A percentile compares a stretch with the other conserved stretches of the same genome.
Conservation (phyloP, 75 land plant genomes). For the Cunninghamia lanceolata region DNA sequence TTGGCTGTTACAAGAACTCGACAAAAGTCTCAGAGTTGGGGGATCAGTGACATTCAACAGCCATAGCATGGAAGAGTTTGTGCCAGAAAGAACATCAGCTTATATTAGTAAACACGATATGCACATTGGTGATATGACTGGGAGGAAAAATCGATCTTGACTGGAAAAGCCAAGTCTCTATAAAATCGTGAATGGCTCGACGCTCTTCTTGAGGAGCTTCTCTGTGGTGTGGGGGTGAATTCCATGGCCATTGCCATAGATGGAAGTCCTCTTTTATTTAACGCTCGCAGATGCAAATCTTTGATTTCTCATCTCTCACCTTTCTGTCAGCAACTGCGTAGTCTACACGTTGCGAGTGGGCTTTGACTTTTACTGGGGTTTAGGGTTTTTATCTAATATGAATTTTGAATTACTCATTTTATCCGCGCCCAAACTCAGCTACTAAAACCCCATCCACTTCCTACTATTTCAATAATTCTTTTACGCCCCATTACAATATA, state of each 20-base stretch:
- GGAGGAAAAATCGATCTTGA: conserved; percentile 33
- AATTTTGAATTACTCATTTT: too few species aligned
- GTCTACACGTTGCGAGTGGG: too few species aligned
- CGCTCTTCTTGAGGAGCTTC: conserved; percentile 26
- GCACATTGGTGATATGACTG: conserved; percentile 54
- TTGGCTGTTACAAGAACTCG: neutral
- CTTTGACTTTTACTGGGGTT: too few species aligned
- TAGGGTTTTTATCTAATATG: too few species aligned
- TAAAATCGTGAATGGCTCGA: conserved; percentile 63
- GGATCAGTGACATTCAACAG: conserved; percentile 57
- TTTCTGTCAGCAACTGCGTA: neutral
- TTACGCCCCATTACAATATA: too few species aligned
- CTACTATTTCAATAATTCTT: too few species aligned
- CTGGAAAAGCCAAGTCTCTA: conserved; percentile 71
- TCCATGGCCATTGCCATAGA: neutral
- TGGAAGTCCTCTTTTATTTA: too few species aligned
- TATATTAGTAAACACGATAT: conserved; percentile 56
- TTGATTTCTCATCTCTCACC: neutral
- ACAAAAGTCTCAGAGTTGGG: conserved; percentile 9
- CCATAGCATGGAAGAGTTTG: conserved; percentile 42
- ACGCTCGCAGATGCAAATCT: neutral
- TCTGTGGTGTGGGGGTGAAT: conserved; percentile 9
- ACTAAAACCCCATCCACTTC: too few species aligned
- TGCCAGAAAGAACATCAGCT: conserved; percentile 49
- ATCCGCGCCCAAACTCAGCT: too few species aligned